phyloP scores from a whole-genome alignment of 2,329 filamentous ascomycete species.

The Neonectria coccinea region DNA sequence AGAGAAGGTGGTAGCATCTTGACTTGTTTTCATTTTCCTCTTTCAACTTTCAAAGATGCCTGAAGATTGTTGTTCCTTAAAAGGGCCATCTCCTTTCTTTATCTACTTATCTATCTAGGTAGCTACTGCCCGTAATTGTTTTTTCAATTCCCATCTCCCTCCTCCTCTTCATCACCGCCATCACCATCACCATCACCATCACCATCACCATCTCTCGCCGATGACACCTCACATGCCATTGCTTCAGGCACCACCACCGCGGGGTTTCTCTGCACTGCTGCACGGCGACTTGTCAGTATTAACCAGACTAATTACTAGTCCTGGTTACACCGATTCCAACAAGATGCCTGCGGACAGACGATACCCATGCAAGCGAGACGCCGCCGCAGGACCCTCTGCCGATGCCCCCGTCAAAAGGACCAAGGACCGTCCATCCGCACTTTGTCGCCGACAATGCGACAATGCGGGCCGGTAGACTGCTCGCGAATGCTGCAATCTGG shows the following conservation, averaged over 20 bases:
- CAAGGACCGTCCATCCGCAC: conserved; percentile 22
- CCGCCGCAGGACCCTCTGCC: conserved; percentile 12
- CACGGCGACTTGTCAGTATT: conserved; percentile 4
- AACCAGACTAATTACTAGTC: conserved; percentile 14
- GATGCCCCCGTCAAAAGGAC: conserved; percentile 23
- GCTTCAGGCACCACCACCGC: background rate
- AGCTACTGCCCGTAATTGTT: background rate
- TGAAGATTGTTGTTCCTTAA: background rate
- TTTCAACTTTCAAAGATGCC: background rate
- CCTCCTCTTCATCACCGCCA: background rate
- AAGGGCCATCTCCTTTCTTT: background rate
- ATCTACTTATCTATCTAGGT: background rate
- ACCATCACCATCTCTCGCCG: background rate
- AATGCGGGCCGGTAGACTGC: conserved; percentile 14
- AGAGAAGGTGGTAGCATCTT: background rate
- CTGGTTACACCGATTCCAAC: conserved; percentile 23
- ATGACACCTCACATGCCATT: background rate
- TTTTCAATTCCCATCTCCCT: background rate
- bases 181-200: background rate
- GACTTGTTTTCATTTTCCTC: background rate
- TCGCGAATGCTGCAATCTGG: conserved; percentile 14
- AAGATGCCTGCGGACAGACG: conserved; percentile 21
- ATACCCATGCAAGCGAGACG: conserved; percentile 25
- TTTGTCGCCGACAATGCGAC: conserved; percentile 22
- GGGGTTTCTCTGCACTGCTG: background rate